Evolutionary conservation across 192 early-diverging fungal genomes (phyloP).

Genomic region (Coemansia sp.): DNA sequence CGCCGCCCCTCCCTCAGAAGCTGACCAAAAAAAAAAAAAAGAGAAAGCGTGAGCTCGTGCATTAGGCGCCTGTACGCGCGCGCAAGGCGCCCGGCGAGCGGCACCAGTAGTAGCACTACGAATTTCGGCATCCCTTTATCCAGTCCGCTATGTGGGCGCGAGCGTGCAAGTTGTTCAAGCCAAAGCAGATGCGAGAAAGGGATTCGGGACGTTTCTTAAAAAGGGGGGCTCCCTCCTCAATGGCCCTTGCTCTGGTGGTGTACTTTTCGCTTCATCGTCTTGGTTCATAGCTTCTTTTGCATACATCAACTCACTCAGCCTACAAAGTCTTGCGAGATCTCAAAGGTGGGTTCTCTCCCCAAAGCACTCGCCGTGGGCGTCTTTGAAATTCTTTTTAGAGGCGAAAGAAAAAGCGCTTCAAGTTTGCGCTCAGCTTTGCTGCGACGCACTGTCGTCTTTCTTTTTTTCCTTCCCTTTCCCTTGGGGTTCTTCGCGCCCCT

Average conservation of each 20-base stretch:
- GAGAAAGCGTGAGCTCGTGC: constrained; percentile 10
- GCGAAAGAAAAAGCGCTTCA: no score
- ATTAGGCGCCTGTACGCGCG: constrained; percentile 20
- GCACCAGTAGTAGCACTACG: not conserved
- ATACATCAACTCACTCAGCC: not conserved
- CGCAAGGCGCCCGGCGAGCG: constrained; percentile 22
- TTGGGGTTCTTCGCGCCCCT: no score
- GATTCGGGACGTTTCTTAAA: not conserved
- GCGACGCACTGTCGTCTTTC: not conserved
- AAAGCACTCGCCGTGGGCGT: not conserved
- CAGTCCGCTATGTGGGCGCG: not conserved
- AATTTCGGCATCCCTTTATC: constrained; percentile 2
- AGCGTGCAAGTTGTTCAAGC: not conserved
- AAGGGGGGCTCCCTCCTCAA: not conserved
- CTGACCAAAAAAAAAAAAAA: not conserved
- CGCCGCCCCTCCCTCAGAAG: constrained; percentile 18
- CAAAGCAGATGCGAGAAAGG: not conserved
- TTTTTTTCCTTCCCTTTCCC: not conserved
- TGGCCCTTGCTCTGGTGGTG: not conserved
- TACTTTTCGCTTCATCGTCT: not conserved
- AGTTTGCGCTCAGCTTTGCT: not conserved
- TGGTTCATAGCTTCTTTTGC: not conserved
- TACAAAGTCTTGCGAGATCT: not conserved
- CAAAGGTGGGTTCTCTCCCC: not conserved
- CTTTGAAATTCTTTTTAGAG: not conserved